Evolutionary conservation across 257 asterid species (phyloP), one percentile per base, ranked within the genome.

Genomic region (Dorcoceras hygrometricum): DNA sequence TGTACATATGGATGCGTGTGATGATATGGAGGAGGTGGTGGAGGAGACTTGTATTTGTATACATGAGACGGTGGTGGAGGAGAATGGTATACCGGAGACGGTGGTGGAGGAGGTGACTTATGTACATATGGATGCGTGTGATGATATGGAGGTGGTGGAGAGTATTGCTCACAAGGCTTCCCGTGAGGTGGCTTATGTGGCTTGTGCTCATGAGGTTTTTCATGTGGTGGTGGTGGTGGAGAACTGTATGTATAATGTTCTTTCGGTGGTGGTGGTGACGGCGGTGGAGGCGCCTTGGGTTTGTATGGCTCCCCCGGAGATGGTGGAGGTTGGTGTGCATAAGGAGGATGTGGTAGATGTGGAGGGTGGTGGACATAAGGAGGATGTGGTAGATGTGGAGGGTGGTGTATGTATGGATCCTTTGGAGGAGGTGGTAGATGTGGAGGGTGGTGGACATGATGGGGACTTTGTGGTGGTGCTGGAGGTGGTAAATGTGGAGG

Each of bases 1-100:
- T n/a, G n/a, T n/a, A n/a, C n/a, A n/a, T n/a, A n/a, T n/a, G n/a
- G n/a, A n/a, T n/a, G n/a, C n/a, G n/a, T n/a, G n/a, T n/a, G n/a
- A n/a, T n/a, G n/a, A n/a, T n/a, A n/a, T n/a, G n/a, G 34, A 29
- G 73, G 73, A 31, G 71, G 71, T 1, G 63, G 69, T 65, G 69
- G 69, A 11, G 69, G 48, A 3, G 19, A 26, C 51, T 66, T 23
- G 4, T 59, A 6, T 26, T 69, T 2, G 5, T 29, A 7, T 2
- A 2, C 6, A 2, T 3, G 34, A 4, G 34, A 5, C 2, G 27
- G 46, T 27, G 67, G 67, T 6, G 62, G 62, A 23, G 62, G 62
- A 10, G 34, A 4, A 0, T 4, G 29, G 2, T 29, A 29, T 29
- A 29, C 34, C 0, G 1, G 34, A n/a, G 3, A 29, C 5, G 6